phyloP scores from a whole-genome alignment of 345 rosid genomes.

The Odontarrhena argentea region DNA sequence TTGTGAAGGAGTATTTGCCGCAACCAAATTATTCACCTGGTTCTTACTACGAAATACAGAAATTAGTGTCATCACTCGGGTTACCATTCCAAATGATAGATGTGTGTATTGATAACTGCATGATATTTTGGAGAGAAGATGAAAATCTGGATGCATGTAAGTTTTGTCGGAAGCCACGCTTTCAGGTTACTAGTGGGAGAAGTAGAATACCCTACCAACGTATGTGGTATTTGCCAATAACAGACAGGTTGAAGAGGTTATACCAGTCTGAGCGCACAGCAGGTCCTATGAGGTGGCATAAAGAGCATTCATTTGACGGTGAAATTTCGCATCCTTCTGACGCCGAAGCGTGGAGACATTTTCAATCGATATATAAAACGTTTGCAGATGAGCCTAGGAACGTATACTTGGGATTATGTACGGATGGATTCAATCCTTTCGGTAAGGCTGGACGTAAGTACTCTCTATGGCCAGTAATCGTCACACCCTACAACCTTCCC shows the following conservation, averaged over 20 bases:
- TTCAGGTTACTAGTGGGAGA: background rate
- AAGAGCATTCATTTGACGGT: background rate
- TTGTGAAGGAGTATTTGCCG: background rate
- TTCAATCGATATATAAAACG: background rate
- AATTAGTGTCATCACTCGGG: background rate
- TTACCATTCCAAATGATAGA: background rate
- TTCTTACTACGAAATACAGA: background rate
- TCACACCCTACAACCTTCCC: background rate
- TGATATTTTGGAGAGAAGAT: background rate
- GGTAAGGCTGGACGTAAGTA: background rate
- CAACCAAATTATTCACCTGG: background rate
- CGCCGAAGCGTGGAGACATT: background rate
- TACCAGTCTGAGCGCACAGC: background rate
- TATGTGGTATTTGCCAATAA: background rate
- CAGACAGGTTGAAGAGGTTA: background rate
- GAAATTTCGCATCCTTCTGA: background rate
- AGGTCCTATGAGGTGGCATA: slow-evolving; percentile 1
- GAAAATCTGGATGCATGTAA: background rate
- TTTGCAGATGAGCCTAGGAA: background rate
- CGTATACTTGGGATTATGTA: background rate
- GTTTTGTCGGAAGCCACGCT: background rate
- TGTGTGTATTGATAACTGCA: background rate
- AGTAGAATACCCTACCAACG: background rate
- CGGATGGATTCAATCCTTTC: background rate
- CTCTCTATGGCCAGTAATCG: background rate